Evolutionary conservation across 108 stramenopile species (phyloP).

Genomic region (Licmophora abbreviata): DNA sequence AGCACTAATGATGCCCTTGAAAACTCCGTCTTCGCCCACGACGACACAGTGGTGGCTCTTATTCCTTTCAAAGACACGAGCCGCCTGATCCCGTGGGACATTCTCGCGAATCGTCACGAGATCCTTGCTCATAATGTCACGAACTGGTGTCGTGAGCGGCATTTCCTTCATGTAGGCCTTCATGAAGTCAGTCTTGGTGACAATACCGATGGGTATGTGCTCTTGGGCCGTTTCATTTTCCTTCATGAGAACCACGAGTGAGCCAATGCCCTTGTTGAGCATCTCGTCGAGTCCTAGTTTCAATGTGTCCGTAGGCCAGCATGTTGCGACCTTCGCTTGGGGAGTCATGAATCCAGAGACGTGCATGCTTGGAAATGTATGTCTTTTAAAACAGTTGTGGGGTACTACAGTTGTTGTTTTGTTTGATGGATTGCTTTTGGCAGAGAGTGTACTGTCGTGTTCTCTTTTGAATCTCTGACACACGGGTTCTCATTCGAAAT

Average conservation of each 20-base stretch:
- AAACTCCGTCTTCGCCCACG: constrained; percentile 26
- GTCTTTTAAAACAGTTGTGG: too few species aligned
- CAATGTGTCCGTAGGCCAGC: constrained; percentile 25
- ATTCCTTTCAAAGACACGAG: constrained; percentile 33
- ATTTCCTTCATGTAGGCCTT: constrained; percentile 29
- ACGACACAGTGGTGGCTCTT: constrained; percentile 47
- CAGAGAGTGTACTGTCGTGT: too few species aligned
- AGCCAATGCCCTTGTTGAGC: constrained; percentile 29
- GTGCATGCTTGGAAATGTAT: constrained; percentile 20
- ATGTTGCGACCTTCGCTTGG: constrained; percentile 30
- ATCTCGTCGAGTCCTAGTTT: constrained; percentile 28
- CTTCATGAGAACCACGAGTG: constrained; percentile 29
- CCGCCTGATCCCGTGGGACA: constrained; percentile 29
- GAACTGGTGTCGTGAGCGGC: constrained; percentile 14
- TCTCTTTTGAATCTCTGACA: too few species aligned
- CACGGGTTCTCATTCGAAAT: too few species aligned
- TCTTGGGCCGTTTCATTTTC: not conserved
- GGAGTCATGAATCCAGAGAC: constrained; percentile 48
- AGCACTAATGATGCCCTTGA: constrained; percentile 36
- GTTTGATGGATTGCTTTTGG: too few species aligned
- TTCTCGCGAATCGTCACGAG: constrained; percentile 10
- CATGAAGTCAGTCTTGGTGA: constrained; percentile 55
- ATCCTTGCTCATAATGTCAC: constrained; percentile 36
- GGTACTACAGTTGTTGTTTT: too few species aligned
- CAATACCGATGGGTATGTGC: constrained; percentile 32